Percentiles rank a stretch among this genome's conserved stretches.
Conservation (phyloP, 345 rosid genomes). For the Erysimum cheiranthoides region DNA sequence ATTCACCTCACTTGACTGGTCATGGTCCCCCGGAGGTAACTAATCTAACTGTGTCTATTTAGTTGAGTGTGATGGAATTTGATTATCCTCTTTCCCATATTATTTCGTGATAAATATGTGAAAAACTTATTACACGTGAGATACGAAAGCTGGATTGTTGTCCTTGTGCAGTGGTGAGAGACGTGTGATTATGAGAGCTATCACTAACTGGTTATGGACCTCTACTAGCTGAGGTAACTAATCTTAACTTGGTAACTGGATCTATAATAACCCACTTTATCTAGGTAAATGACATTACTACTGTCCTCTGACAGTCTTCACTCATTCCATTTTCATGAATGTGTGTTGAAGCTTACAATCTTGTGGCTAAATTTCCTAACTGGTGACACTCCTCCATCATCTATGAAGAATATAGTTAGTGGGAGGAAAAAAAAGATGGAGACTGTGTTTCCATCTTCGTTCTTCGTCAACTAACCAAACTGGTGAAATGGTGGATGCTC, state of each 20-base stretch:
- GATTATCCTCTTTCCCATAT: neutral
- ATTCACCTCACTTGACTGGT: conserved; percentile 22
- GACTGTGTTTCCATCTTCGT: neutral
- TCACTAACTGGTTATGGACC: conserved; percentile 30
- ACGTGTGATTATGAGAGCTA: neutral
- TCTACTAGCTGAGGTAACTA: conserved; percentile 31
- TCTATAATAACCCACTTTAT: neutral
- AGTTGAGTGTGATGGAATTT: conserved; percentile 1
- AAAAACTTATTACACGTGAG: neutral
- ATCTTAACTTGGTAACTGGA: conserved; percentile 15
- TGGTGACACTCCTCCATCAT: neutral
- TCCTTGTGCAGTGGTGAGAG: conserved; percentile 35
- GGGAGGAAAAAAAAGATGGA: conserved; percentile 11
- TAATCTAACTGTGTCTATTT: conserved; percentile 27
- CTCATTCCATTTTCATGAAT: neutral
- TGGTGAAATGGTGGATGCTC: neutral
- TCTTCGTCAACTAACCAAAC: neutral
- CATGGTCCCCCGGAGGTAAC: conserved; percentile 22
- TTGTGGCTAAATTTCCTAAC: neutral
- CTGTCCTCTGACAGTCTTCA: neutral
- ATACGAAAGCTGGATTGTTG: conserved; percentile 15
- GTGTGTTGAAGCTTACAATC: neutral
- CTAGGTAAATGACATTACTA: neutral
- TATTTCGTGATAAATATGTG: too few relatives aligned
- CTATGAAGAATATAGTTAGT: neutral